Base-by-base conservation (phyloP, 108 stramenopile species). In the Fistulifera solaris region DNA sequence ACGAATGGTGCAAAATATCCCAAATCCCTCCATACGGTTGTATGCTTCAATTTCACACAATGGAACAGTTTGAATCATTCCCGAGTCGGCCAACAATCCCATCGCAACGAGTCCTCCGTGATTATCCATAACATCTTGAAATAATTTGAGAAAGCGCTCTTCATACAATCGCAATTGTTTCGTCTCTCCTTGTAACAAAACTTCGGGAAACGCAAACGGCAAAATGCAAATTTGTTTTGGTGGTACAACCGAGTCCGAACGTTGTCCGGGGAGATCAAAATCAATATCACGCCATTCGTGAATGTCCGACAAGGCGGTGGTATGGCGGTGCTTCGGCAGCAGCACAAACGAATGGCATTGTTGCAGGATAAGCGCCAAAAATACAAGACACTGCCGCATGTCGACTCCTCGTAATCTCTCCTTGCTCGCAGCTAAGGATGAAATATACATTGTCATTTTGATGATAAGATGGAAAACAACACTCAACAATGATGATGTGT, bases 41-140 rank as follows among this genome's bases (percentile, higher is more conserved):
- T 67, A 89, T 7, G 79, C 75, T 63, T 89, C 87, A 26, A 89
- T 70, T 59, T 89, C 83, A 53, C 83, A 89, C 10, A 89, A 27
- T 13, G 87, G 84, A 52, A 89, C 54, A 0, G 76, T 70, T 23
- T 84, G 77, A 38, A 89, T 68, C 66, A 89, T 81, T 3, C 87
- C 83, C 62, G 13, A 73, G 11, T 52, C 11, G 11, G 23, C 27
- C 52, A 52, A 73, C 5, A 85, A 38, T 53, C 88, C 88, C 88
- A 89, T 85, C 16, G 75, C 88, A 1, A 89, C 75, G 21, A 89
- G 71, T 0, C 80, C 79, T 19, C 61, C 58, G 60, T 86, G 79
- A 39, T 86, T 59, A 0, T 70, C 59, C 67, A 80, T 77, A 49
- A 59, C 63, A 18, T 86, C 71, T 1, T 75, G 56, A 48, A 89